Evolutionary conservation across 2,329 filamentous ascomycete species (phyloP).

Genomic region (Chaetothyriales sp.): DNA sequence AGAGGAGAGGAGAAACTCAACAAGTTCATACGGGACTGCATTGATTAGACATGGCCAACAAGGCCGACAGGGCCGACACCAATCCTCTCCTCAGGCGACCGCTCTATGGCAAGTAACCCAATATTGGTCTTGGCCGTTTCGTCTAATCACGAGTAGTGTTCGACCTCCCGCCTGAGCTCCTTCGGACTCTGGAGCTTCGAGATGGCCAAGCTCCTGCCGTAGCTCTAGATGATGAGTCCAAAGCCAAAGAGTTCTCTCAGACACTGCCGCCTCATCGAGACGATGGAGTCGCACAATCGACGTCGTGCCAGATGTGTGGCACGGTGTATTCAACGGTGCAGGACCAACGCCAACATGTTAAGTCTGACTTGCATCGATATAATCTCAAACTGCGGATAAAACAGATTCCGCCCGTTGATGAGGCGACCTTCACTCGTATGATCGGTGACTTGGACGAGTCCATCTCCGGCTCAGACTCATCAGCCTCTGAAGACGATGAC

Average conservation of each 20-base stretch:
- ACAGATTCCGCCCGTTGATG: constrained; percentile 54
- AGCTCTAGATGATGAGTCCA: constrained; percentile 12
- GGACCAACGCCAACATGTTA: constrained; percentile 73
- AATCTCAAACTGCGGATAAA: constrained; percentile 86
- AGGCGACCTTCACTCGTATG: constrained; percentile 72
- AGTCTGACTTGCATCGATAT: constrained; percentile 83
- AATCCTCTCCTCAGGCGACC: constrained; percentile 30
- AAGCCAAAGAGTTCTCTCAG: constrained; percentile 9
- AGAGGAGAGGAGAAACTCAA: no score
- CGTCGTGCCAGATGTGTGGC: constrained; percentile 67
- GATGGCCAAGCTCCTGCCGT: constrained; percentile 25
- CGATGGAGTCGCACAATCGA: constrained; percentile 38
- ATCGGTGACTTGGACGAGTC: constrained; percentile 82
- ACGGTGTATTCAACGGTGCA: constrained; percentile 55
- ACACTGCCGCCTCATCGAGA: constrained; percentile 10
- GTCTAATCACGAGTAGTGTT: constrained; percentile 45
- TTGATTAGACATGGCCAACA: constrained; percentile 5
- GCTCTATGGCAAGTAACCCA: constrained; percentile 30
- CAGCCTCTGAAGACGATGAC: constrained; percentile 50
- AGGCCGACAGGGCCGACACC: constrained; percentile 6
- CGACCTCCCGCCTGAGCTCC: constrained; percentile 60
- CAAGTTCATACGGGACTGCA: background rate
- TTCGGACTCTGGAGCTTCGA: constrained; percentile 41
- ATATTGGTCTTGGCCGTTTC: background rate
- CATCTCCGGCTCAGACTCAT: constrained; percentile 60